Conservation (phyloP, 768 basidiomycete species). For the Pleurotus sapidus region DNA sequence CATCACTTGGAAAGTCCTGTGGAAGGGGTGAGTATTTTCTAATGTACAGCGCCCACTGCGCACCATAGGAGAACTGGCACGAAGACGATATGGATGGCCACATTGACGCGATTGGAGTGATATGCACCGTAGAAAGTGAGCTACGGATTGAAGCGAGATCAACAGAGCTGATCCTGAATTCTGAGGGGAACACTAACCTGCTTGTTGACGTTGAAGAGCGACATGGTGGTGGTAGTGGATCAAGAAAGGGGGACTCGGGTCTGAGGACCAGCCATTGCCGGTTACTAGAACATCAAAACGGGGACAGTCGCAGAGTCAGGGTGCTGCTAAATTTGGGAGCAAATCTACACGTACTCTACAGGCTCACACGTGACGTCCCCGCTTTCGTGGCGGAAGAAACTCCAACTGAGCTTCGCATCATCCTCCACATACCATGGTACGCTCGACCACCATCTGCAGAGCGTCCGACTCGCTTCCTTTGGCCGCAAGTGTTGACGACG, state of each 20-base stretch:
- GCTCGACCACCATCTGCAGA: conserved; percentile 82
- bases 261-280: not conserved
- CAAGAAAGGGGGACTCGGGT: not conserved
- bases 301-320: not conserved
- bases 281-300: not conserved
- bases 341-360: conserved; percentile 1
- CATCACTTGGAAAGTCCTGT: conserved; percentile 64
- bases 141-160: conserved; percentile 31
- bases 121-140: conserved; percentile 93
- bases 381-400: conserved; percentile 9
- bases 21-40: not conserved
- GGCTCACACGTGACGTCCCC: conserved; percentile 3
- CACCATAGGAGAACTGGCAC: conserved; percentile 86
- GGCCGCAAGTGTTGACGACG: conserved; percentile 96
- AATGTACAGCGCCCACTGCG: conserved; percentile 10
- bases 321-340: not conserved
- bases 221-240: conserved; percentile 28
- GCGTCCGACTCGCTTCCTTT: conserved; percentile 87
- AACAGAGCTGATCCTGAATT: conserved; percentile 1
- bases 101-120: conserved; percentile 79
- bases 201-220: conserved; percentile 64
- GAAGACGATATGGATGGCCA: conserved; percentile 81
- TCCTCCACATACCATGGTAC: conserved; percentile 57
- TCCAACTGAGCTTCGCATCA: conserved; percentile 5
- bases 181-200: conserved; percentile 44